Conservation (phyloP, 176 grass and related monocot species). For the Carex kokanica region DNA sequence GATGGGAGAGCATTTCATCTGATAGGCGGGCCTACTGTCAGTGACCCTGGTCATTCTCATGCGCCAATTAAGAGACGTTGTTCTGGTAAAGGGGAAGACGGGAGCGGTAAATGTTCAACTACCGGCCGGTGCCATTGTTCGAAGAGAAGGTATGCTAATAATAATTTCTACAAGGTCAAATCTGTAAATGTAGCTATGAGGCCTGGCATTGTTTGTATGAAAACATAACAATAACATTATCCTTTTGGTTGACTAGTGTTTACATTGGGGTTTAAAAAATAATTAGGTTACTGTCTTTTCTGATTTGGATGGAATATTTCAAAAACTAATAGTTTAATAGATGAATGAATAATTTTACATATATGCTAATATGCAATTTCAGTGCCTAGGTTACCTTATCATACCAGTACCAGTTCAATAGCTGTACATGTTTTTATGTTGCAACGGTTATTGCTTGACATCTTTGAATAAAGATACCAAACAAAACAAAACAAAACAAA, state of each 20-base stretch:
- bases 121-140: slow-evolving; percentile 76
- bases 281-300: slow-evolving; percentile 8
- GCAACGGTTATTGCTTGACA: not conserved
- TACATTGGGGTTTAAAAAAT: slow-evolving; percentile 9
- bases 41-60: slow-evolving; percentile 41
- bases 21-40: slow-evolving; percentile 39
- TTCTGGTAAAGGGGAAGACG: slow-evolving; percentile 49
- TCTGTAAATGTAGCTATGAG: not conserved
- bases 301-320: slow-evolving; percentile 13
- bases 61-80: slow-evolving; percentile 46
- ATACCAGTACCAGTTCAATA: slow-evolving; percentile 5
- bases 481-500: not conserved
- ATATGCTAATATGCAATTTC: not conserved
- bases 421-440: not conserved
- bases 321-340: not conserved
- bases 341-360: not conserved
- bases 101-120: slow-evolving; percentile 59
- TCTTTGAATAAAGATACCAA: slow-evolving; percentile 4
- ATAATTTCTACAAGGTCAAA: not conserved
- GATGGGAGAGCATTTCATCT: slow-evolving; percentile 64
- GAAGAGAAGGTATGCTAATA: slow-evolving; percentile 60
- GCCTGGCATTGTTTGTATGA: not conserved
- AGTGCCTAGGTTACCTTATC: not conserved
- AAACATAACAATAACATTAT: not conserved
- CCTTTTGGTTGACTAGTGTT: slow-evolving; percentile 8